Base-by-base conservation (phyloP, 306 rosid species). In the Potentilla sterilis region DNA sequence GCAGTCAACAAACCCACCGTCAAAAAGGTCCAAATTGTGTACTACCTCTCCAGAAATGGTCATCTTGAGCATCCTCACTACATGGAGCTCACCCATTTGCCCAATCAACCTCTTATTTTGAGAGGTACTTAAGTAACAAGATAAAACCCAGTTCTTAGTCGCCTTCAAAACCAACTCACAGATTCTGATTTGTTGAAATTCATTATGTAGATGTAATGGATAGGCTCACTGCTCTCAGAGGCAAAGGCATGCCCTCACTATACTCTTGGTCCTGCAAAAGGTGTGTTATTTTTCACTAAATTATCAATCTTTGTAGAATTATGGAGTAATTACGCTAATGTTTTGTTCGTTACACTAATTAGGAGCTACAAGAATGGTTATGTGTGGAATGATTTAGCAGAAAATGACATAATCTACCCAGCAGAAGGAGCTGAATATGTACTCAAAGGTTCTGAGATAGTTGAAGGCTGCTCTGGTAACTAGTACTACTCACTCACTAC, bases 221-320 rank as follows among this genome's bases (percentile, higher is more conserved):
- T 59, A 86, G 98, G 28, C 88, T 94, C 10, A 82, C 89, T 18
- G 82, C 83, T 3, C 89, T 94, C 0, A 83, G 98, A 76, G 98
- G 97, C 24, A 91, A 82, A 73, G 95, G 89, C 80, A 91, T 94
- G 96, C 97, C 96, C 4, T 74, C 87, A 7, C 88, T 88, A 12
- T 94, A 90, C 75, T 89, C 97, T 63, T 94, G 98, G 98, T 94
- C 98, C 28, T 89, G 97, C 77, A 94, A 91, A 82, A 87, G 96
- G 98, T 91, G 22, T 19, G 4, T 34, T 12, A 47, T 54, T 47
- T 64, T 35, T 21, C 24, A 4, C 9, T 28, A 32, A n/a, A 24
- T 13, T 35, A 34, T 63, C 43, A 35, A 16, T 35, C 43, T 6
- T 15, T 6, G 7, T 62, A 14, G 13, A 35, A 34, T 63, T 14